A percentile compares a stretch with the other conserved stretches of the same genome.
Evolutionary conservation across 306 rosid species (phyloP).

Genomic region (Prosopis cineraria): DNA sequence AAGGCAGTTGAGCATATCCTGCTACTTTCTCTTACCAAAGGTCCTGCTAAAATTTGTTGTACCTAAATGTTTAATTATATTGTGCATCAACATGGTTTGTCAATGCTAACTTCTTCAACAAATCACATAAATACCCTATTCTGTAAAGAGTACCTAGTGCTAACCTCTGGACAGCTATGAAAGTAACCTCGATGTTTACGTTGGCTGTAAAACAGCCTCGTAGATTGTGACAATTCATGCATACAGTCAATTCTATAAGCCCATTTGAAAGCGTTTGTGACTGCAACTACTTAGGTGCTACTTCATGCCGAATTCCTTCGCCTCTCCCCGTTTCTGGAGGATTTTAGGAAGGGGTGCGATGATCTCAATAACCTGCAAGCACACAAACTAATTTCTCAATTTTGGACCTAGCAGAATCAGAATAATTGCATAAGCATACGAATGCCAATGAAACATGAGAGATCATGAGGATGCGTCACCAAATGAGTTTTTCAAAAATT

Average conservation of each 20-base stretch:
- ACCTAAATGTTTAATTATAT: neutral
- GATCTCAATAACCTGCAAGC: slow-evolving; percentile 58
- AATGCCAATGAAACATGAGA: neutral
- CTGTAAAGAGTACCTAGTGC: neutral
- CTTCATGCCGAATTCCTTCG: neutral
- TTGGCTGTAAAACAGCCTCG: too few relatives aligned
- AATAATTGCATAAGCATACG: neutral
- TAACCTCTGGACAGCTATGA: neutral
- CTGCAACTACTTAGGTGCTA: slow-evolving; percentile 17
- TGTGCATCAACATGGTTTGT: neutral
- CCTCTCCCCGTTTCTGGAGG: slow-evolving; percentile 50
- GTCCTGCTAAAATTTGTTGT: neutral
- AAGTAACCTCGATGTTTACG: too few relatives aligned
- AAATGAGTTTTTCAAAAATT: too few relatives aligned
- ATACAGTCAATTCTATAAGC: neutral
- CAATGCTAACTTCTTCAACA: too few relatives aligned
- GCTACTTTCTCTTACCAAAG: neutral
- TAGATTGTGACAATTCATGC: neutral
- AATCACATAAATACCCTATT: neutral
- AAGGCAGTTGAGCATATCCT: neutral
- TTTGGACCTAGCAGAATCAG: neutral
- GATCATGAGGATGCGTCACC: neutral
- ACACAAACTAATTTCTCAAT: neutral
- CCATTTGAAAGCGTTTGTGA: neutral
- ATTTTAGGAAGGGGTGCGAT: slow-evolving; percentile 62